Percentiles rank a stretch among this genome's conserved stretches.
Evolutionary conservation across 345 rosid genomes (phyloP).

Genomic region (Litchi chinensis): DNA sequence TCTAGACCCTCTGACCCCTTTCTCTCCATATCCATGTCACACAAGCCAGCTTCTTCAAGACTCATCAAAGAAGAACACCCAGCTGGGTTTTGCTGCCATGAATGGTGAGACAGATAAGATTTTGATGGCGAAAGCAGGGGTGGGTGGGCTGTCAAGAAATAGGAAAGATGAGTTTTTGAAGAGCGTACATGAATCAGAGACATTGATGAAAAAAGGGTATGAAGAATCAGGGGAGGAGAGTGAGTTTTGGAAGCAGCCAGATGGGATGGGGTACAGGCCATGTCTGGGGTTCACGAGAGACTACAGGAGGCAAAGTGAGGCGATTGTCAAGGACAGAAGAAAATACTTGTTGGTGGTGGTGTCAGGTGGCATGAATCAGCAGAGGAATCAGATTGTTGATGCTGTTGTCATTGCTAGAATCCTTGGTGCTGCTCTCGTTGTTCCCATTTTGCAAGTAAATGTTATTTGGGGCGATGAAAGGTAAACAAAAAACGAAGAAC

Average conservation of each 20-base stretch:
- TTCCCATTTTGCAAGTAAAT: slow-evolving; percentile 92
- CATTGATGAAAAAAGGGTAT: slow-evolving; percentile 14
- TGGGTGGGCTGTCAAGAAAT: neutral
- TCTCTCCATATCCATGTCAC: slow-evolving; percentile 54
- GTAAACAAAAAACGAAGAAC: slow-evolving; percentile 32
- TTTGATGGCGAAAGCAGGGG: slow-evolving; percentile 21
- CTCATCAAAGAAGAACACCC: slow-evolving; percentile 26
- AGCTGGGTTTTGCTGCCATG: slow-evolving; percentile 29
- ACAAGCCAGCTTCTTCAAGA: slow-evolving; percentile 30
- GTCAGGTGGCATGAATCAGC: slow-evolving; percentile 95
- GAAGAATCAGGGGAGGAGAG: slow-evolving; percentile 26
- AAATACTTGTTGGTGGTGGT: slow-evolving; percentile 89
- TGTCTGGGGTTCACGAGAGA: slow-evolving; percentile 60
- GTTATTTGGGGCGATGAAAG: slow-evolving; percentile 99
- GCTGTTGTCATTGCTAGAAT: slow-evolving; percentile 96
- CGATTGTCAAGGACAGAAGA: slow-evolving; percentile 44
- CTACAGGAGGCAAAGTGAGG: slow-evolving; percentile 53
- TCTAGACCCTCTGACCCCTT: slow-evolving; percentile 48
- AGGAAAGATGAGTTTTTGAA: slow-evolving; percentile 26
- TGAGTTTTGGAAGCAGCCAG: slow-evolving; percentile 97
- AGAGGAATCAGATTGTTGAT: slow-evolving; percentile 98
- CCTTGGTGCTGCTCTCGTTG: slow-evolving; percentile 92
- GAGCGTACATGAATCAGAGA: slow-evolving; percentile 14
- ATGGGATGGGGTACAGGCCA: slow-evolving; percentile 83
- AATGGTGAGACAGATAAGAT: slow-evolving; percentile 14